Evolutionary conservation across 495 filamentous ascomycete species (phyloP), one percentile per base, ranked within the genome.

Genomic region (Penicillium pulvis): DNA sequence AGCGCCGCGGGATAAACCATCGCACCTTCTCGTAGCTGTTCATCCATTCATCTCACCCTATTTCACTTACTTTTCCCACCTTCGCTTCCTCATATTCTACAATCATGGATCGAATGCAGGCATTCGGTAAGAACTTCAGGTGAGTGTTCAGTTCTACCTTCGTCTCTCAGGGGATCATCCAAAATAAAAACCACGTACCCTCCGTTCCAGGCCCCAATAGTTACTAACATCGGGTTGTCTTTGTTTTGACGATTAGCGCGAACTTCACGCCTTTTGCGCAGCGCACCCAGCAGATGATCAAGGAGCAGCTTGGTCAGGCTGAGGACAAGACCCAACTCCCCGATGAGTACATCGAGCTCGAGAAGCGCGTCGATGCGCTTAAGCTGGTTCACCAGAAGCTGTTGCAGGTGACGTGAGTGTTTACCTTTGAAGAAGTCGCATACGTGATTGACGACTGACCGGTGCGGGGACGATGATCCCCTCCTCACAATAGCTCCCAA

Each of bases 311-410:
- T 48, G 94, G 94, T 54, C 92, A 96, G 69, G 92, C 87, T 53
- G 94, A 97, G 60, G 94, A 98, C 72, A 95, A 94, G 90, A 98
- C 94, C 57, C 87, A 98, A 75, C 91, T 98, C 28, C 95, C 95
- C 17, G 87, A 93, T 66, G 95, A 98, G 71, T 98, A 98, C 74
- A 88, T 97, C 68, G 92, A 98, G 76, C 90, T 98, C 51, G 94
- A 98, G 86, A 97, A 97, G 82, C 87, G 95, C 61, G 91, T 98
- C 71, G 94, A 98, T 86, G 94, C 94, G 59, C 81, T 98, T 69
- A 98, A 96, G 83, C 87, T 90, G 66, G 93, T 94, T 41, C 94
- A 98, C 71, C 91, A 96, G 79, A 94, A 96, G 81, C 88, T 98
- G 77, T 85, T 98, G 45, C 85, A 90, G 55, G 95, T 97, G 70